These are phyloP conservation scores for Cercophora samala DNA, from an alignment of 495 filamentous ascomycete species.

Conservation along the genomic window DNA sequence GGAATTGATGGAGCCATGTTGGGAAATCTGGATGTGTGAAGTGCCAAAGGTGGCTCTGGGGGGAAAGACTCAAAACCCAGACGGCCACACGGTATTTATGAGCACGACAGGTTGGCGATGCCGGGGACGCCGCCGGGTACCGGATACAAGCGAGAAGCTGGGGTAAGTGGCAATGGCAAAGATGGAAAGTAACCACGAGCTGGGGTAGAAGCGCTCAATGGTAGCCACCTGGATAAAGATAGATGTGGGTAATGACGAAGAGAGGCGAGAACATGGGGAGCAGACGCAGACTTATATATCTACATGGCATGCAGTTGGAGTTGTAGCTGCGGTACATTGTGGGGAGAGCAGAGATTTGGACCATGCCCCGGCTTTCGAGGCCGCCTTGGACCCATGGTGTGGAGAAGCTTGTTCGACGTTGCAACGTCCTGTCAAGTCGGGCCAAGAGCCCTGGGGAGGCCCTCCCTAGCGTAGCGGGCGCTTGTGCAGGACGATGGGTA, in stretches of 20 bases:
- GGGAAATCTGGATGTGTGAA: constrained; percentile 2
- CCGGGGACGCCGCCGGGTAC: constrained; percentile 14
- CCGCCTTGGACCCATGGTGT: constrained; percentile 25
- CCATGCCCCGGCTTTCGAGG: constrained; percentile 22
- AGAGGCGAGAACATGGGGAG: constrained; percentile 33
- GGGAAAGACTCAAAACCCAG: neutral
- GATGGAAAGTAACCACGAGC: constrained; percentile 16
- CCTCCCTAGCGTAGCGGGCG: constrained; percentile 16
- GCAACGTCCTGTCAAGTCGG: constrained; percentile 15
- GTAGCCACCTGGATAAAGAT: constrained; percentile 26
- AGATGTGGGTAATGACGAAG: constrained; percentile 28
- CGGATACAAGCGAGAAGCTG: constrained; percentile 13
- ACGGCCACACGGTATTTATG: constrained; percentile 12
- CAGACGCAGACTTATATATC: constrained; percentile 37
- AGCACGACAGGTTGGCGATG: constrained; percentile 10
- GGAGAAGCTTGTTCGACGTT: constrained; percentile 27
- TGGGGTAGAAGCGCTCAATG: constrained; percentile 12
- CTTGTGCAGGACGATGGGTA: constrained; percentile 21
- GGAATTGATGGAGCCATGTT: constrained; percentile 49
- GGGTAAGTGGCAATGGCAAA: constrained; percentile 15
- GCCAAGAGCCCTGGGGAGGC: constrained; percentile 12
- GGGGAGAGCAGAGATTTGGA: constrained; percentile 29
- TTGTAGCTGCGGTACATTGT: constrained; percentile 29
- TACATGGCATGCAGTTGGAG: constrained; percentile 35
- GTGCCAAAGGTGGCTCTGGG: neutral